Conservation (phyloP, 805 yeast genomes). For the Yarrowia sp. region DNA sequence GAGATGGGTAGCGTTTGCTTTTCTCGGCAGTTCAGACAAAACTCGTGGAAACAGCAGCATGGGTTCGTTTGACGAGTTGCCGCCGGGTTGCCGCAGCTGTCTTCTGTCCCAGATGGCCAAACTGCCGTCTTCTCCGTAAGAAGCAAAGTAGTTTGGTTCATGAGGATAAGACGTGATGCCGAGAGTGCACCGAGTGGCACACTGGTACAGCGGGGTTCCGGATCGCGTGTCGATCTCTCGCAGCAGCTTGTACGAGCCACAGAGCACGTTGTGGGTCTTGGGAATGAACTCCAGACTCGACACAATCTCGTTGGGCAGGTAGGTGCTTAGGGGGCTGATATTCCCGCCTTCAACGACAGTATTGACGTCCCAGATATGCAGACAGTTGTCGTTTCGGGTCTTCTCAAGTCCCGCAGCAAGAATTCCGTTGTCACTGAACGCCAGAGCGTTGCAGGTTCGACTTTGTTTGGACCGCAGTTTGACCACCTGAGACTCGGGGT, state of each 20-base stretch:
- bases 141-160: slow-evolving; percentile 69
- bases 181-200: slow-evolving; percentile 75
- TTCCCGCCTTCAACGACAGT: slow-evolving; percentile 50
- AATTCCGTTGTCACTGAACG: slow-evolving; percentile 69
- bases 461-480: slow-evolving; percentile 66
- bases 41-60: slow-evolving; percentile 44
- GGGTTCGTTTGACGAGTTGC: slow-evolving; percentile 39
- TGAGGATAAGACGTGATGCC: slow-evolving; percentile 75
- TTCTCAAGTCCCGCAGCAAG: slow-evolving; percentile 83
- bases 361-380: slow-evolving; percentile 78
- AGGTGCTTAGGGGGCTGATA: slow-evolving; percentile 46
- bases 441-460: slow-evolving; percentile 76
- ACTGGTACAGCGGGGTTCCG: slow-evolving; percentile 61
- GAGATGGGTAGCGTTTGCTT: slow-evolving; percentile 43
- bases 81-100: slow-evolving; percentile 42
- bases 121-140: slow-evolving; percentile 84
- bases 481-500: slow-evolving; percentile 48
- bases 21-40: slow-evolving; percentile 42
- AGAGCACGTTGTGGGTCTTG: slow-evolving; percentile 57
- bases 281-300: slow-evolving; percentile 72
- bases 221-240: slow-evolving; percentile 79
- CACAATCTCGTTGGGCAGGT: slow-evolving; percentile 76
- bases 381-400: slow-evolving; percentile 74
- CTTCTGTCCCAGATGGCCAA: slow-evolving; percentile 65
- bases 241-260: slow-evolving; percentile 77